Base-by-base conservation (phyloP, 352 stramenopile genomes). In the Pythium angustatum region DNA sequence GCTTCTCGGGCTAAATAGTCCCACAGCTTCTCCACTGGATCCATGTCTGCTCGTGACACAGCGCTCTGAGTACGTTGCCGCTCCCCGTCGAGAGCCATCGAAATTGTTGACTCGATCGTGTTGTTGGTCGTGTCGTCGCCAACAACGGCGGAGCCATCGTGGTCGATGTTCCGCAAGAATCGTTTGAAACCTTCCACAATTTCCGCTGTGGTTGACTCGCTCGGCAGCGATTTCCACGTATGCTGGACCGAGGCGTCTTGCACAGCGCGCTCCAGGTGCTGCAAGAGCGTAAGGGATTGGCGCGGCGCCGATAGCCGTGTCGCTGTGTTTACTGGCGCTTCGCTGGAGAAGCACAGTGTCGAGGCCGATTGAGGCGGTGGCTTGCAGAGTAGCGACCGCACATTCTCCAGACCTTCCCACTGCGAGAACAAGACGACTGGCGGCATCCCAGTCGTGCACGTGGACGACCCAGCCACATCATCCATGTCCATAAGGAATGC, bases 361-460 rank as follows among this genome's bases (percentile, higher is more conserved):
- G 57, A 64, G 3, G 33, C 15, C 2, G 54, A 61, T 26, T 71
- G 68, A 14, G 66, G 61, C 12, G 68, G 62, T 19, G 68, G 68
- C 28, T 71, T 71, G 40, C 62, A 70, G 14, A 65, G n/a, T 12
- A 75, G 41, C 7, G 68, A 65, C 9, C 63, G 68, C 2, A 75
- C 53, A 34, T 75, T 75, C 27, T 75, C 68, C 36, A 75, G 49
- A 3, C 68, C 68, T 17, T 50, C 38, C 68, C 68, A 75, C 22
- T 59, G 24, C 1, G 61, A 69, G 19, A 70, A 58, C 28, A 73
- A 26, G 10, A 49, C 31, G 7, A 73, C 47, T 4, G 66, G 45
- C 3, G 54, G 66, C 2, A 51, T 5, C 6, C 8, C 12, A 0
- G 6, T 50, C 2, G 31, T 19, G 0, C 33, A 47, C 3, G 22